Base-by-base conservation (phyloP, 352 stramenopile species). In the Pythium utonaiense region DNA sequence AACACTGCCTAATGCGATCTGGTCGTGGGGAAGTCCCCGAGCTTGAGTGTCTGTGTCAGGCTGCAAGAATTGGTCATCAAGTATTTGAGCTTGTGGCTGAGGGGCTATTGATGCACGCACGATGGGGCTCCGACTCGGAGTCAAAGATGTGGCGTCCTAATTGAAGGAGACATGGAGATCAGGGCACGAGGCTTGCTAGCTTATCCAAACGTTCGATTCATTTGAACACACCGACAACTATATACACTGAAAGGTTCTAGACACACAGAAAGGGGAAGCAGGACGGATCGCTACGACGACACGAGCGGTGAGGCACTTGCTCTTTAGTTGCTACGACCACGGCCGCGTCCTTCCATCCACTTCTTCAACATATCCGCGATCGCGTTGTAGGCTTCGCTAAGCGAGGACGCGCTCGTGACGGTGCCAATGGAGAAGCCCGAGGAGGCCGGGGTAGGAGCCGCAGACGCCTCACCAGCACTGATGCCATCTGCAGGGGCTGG, bases 271-370 rank as follows among this genome's bases (percentile, higher is more conserved):
- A 44, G 8, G 19, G 8, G 16, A 8, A n/a, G 16, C 7, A 4
- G 2, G 36, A 22, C 3, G 5, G 36, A n/a, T 36, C 7, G 7
- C 31, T 12, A 36, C 36, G 19, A 5, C 16, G 14, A 10, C 34
- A 41, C 34, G 6, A 22, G n/a, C 31, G 22, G 17, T 19, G 7
- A 21, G 7, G n/a, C 34, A 48, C 52, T 40, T 58, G 38, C 38
- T 30, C 17, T 12, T 52, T 22, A 60, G 40, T 51, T n/a, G n/a
- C n/a, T n/a, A n/a, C n/a, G 19, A 13, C 47, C 47, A 53, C 47
- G 47, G 24, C 53, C 53, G 21, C 36, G 24, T 10, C 52, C 52
- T 21, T 27, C 38, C n/a, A 60, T 47, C 53, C 53, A 60, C 19
- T 34, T 3, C 33, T 47, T 52, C 13, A 60, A 24, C 33, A 49